Percentiles rank a stretch among this genome's conserved stretches.
Conservation (phyloP, 2,329 filamentous ascomycete species). For the Colletotrichum theobromicola region DNA sequence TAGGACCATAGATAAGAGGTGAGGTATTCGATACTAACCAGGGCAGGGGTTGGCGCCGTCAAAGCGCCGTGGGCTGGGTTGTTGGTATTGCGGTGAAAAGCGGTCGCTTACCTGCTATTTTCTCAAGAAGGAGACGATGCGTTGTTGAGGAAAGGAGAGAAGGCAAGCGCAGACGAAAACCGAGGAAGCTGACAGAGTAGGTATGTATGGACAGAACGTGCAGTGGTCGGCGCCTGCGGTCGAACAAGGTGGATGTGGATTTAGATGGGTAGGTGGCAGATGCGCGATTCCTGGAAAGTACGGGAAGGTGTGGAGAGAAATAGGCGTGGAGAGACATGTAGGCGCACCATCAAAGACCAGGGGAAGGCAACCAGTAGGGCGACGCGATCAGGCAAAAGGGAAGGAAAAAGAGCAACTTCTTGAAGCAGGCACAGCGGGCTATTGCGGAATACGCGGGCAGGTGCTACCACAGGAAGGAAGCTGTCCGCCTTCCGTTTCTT, state of each 20-base stretch:
- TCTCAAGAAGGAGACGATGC: neutral
- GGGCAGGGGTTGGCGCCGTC: slow-evolving; percentile 8
- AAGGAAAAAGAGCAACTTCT: neutral
- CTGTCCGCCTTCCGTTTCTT: neutral
- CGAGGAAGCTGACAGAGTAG: neutral
- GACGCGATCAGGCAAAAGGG: neutral
- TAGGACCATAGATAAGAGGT: slow-evolving; percentile 14
- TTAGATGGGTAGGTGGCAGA: neutral
- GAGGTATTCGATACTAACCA: slow-evolving; percentile 15
- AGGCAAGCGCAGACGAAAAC: neutral
- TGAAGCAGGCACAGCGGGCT: neutral
- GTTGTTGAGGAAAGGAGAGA: neutral
- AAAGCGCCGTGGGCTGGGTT: neutral
- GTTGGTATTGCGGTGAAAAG: neutral
- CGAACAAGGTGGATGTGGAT: neutral
- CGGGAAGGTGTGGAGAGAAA: neutral
- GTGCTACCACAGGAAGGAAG: neutral
- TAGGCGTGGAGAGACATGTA: neutral
- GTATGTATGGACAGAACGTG: neutral
- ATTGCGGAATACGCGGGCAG: neutral
- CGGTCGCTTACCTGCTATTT: neutral
- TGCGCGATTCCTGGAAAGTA: neutral
- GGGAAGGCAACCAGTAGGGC: neutral
- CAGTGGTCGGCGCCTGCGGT: neutral
- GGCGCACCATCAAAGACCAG: neutral